These are phyloP conservation scores for Hemerocallis citrina DNA, from an alignment of 106 monocot genomes.

Conservation along the genomic window DNA sequence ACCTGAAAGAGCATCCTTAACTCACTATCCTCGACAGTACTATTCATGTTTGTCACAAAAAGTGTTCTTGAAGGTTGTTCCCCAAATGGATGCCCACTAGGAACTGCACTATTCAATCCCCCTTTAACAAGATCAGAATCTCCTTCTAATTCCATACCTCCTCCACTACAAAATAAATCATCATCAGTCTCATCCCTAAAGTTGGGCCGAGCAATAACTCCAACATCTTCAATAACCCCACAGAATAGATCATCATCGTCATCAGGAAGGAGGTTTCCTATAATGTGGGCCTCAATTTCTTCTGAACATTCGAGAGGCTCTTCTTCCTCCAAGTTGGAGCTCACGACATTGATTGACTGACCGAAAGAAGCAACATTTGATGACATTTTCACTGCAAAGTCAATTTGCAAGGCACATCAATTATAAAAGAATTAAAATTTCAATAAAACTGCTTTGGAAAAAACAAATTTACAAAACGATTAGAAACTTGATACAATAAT, in stretches of 20 bases:
- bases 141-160: constrained; percentile 58
- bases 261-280: constrained; percentile 70
- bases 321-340: constrained; percentile 26
- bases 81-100: constrained; percentile 27
- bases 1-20: constrained; percentile 60
- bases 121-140: constrained; percentile 18
- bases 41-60: constrained; percentile 49
- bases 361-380: constrained; percentile 22
- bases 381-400: constrained; percentile 32
- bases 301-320: constrained; percentile 37
- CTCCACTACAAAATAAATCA: constrained; percentile 57
- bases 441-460: too few species aligned
- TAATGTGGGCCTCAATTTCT: constrained; percentile 73
- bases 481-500: too few species aligned
- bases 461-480: too few species aligned
- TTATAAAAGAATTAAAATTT: too few species aligned
- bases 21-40: constrained; percentile 56
- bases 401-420: constrained; percentile 1
- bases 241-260: constrained; percentile 60
- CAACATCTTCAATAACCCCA: constrained; percentile 34
- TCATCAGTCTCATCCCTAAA: constrained; percentile 52
- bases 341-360: constrained; percentile 16
- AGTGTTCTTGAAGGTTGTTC: constrained; percentile 54
- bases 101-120: constrained; percentile 14
- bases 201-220: constrained; percentile 15